Percentiles rank a stretch among this genome's conserved stretches.
phyloP scores from a whole-genome alignment of 768 basidiomycete species.

The Boletus rubropictus region DNA sequence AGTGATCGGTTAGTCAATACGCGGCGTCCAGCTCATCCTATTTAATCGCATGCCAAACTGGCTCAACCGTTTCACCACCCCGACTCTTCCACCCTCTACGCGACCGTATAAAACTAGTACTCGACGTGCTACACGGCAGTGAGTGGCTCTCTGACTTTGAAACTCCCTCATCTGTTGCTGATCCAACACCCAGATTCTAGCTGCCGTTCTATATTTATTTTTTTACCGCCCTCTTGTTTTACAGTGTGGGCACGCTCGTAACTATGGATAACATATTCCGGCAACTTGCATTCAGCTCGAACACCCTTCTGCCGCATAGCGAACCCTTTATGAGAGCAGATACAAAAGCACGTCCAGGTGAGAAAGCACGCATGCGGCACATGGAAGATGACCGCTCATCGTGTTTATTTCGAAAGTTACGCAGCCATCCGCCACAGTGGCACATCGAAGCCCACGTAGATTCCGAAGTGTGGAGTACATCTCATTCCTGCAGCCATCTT shows the following conservation, averaged over 20 bases:
- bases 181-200: background rate
- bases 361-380: background rate
- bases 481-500: background rate
- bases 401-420: background rate
- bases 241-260: background rate
- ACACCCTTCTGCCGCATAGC: background rate
- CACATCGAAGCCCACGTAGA: background rate
- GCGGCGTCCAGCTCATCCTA: no score
- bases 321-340: background rate
- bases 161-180: background rate
- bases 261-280: background rate
- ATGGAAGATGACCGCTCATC: constrained; percentile 1
- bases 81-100: no score
- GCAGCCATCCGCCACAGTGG: background rate
- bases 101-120: no score
- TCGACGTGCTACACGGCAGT: no score
- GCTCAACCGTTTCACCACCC: no score
- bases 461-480: background rate
- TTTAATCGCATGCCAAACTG: no score
- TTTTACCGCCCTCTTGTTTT: background rate
- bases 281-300: background rate
- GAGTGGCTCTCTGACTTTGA: no score
- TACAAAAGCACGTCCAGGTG: constrained; percentile 6
- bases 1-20: no score
- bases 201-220: background rate